phyloP scores from a whole-genome alignment of 371 early-diverging fungal genomes.

The Saksenaea oblongispora region DNA sequence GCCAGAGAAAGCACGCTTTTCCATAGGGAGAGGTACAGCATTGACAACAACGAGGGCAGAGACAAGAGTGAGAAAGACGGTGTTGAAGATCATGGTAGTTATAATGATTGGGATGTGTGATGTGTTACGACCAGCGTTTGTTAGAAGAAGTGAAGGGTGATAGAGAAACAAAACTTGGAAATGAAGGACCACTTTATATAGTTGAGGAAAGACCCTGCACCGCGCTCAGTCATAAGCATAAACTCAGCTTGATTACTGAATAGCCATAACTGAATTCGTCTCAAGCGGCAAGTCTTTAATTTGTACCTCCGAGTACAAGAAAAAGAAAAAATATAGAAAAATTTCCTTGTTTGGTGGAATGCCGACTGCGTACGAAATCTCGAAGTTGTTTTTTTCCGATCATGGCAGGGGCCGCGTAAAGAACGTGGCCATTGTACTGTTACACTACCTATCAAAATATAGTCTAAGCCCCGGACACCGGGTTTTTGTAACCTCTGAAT shows the following conservation, averaged over 20 bases:
- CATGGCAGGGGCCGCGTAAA: not conserved
- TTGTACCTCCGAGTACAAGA: not conserved
- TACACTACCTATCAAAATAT: slow-evolving; percentile 2
- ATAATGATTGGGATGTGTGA: not conserved
- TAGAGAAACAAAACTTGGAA: not conserved
- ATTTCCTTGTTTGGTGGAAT: slow-evolving; percentile 4
- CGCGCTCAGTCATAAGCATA: not conserved
- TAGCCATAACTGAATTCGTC: not conserved
- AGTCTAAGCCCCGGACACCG: not conserved
- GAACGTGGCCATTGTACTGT: not conserved
- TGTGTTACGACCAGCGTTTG: not conserved
- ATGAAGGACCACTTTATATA: not conserved
- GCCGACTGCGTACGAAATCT: not conserved
- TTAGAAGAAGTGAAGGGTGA: not conserved
- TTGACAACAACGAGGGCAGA: not conserved
- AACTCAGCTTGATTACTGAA: slow-evolving; percentile 1
- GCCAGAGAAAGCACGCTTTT: slow-evolving; percentile 5
- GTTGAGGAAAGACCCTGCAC: not conserved
- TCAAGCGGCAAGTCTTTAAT: not conserved
- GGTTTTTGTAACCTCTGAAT: not conserved
- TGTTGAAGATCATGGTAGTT: slow-evolving; percentile 1
- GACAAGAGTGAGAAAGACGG: not conserved
- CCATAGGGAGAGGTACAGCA: not conserved
- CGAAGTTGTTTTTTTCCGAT: not conserved
- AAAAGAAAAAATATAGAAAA: not conserved